Percentiles rank a stretch among this genome's conserved stretches.
phyloP scores from a whole-genome alignment of 75 land plant genomes.

The Picea glauca region DNA sequence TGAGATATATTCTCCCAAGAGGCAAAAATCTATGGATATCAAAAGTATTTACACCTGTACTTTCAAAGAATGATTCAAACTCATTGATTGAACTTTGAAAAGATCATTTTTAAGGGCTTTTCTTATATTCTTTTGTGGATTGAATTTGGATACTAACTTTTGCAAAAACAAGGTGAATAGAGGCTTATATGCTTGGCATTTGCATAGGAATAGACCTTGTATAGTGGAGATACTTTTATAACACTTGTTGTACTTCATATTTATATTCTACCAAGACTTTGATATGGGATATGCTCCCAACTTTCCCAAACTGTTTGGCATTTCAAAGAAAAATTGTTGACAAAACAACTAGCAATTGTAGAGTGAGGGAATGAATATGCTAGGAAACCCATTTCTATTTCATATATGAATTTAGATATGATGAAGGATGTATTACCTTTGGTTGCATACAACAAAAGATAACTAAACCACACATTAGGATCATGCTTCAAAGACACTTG shows the following conservation, averaged over 20 bases:
- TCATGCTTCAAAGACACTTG: too few relatives aligned
- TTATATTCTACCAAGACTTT: not conserved
- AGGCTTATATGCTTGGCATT: conserved; percentile 43
- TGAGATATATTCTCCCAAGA: conserved; percentile 25
- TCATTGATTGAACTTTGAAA: conserved; percentile 50
- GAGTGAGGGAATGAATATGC: too few relatives aligned
- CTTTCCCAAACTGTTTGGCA: not conserved
- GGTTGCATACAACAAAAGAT: too few relatives aligned
- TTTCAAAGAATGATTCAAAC: conserved; percentile 67
- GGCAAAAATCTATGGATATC: conserved; percentile 36
- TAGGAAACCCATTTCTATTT: too few relatives aligned
- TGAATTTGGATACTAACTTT: conserved; percentile 29
- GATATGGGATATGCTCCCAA: not conserved
- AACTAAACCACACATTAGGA: too few relatives aligned
- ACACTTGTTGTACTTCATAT: conserved; percentile 22
- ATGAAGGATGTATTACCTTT: too few relatives aligned
- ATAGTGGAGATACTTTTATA: conserved; percentile 39
- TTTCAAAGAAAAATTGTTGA: not conserved
- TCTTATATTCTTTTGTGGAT: conserved; percentile 3
- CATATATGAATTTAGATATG: too few relatives aligned
- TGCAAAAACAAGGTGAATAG: conserved; percentile 33
- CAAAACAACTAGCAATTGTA: too few relatives aligned
- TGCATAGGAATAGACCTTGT: conserved; percentile 20
- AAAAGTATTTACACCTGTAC: conserved; percentile 44
- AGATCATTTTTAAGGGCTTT: conserved; percentile 19